A percentile compares a stretch with the other conserved stretches of the same genome.
These are phyloP conservation scores for Xylaria sp. DNA, from an alignment of 2,329 filamentous ascomycete species.

Conservation along the genomic window DNA sequence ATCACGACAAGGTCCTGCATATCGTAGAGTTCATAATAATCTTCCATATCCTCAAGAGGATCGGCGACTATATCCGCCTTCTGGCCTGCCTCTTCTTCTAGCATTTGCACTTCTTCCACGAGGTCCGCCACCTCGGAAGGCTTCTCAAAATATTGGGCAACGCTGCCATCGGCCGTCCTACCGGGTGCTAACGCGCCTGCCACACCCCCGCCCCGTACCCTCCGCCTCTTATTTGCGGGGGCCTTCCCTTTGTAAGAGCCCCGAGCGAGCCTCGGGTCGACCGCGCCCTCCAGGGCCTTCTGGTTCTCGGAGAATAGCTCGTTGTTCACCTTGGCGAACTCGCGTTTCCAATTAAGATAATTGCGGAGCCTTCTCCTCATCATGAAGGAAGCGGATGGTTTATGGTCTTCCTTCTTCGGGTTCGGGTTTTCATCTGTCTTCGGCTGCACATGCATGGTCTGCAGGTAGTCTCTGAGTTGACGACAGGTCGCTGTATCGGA, in stretches of 20 bases:
- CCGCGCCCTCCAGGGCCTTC: conserved; percentile 75
- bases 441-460: conserved; percentile 84
- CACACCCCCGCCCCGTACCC: conserved; percentile 81
- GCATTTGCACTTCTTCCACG: conserved; percentile 85
- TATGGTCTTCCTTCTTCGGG: conserved; percentile 61
- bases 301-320: conserved; percentile 83
- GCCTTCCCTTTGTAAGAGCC: conserved; percentile 68
- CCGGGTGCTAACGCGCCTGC: conserved; percentile 66
- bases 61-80: conserved; percentile 81
- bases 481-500: conserved; percentile 85
- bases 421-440: conserved; percentile 56
- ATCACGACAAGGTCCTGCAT: conserved; percentile 89
- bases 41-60: conserved; percentile 89
- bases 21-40: conserved; percentile 90
- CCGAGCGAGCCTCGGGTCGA: conserved; percentile 64
- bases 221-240: conserved; percentile 85
- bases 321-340: conserved; percentile 86
- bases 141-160: conserved; percentile 83
- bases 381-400: conserved; percentile 84
- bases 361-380: conserved; percentile 87
- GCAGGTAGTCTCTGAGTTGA: conserved; percentile 89
- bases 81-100: conserved; percentile 77
- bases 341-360: conserved; percentile 90
- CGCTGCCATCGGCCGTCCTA: conserved; percentile 77
- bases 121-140: conserved; percentile 84